Percentiles rank a stretch among this genome's conserved stretches.
Conservation (phyloP, 371 early-diverging fungal genomes). For the Hamiltosporidium tvaerminnensis region DNA sequence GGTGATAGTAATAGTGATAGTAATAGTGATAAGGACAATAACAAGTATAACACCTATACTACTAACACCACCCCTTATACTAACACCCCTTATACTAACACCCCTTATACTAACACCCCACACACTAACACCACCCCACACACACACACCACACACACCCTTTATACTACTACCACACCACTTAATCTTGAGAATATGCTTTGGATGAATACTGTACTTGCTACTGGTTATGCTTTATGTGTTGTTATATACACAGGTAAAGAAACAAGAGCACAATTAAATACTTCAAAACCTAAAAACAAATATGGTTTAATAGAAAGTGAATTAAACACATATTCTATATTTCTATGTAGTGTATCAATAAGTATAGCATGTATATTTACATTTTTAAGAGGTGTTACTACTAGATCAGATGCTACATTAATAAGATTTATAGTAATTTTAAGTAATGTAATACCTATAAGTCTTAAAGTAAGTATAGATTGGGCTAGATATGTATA, state of each 20-base stretch:
- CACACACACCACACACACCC: too few relatives aligned
- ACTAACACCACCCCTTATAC: too few relatives aligned
- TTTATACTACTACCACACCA: constrained; percentile 56
- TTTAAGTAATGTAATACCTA: constrained; percentile 89
- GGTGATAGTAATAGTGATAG: too few relatives aligned
- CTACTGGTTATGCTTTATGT: constrained; percentile 73
- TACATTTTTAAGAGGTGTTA: constrained; percentile 72
- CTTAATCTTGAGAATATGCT: constrained; percentile 75
- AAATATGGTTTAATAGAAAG: constrained; percentile 81
- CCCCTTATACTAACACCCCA: too few relatives aligned
- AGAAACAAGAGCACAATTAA: constrained; percentile 88
- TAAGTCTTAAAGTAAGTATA: constrained; percentile 79
- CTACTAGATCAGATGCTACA: constrained; percentile 70
- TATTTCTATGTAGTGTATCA: constrained; percentile 35
- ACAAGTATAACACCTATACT: too few relatives aligned
- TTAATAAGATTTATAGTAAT: constrained; percentile 80
- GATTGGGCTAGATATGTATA: constrained; percentile 88
- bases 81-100: too few relatives aligned
- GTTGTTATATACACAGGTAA: constrained; percentile 85
- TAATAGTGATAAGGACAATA: too few relatives aligned
- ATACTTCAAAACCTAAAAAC: constrained; percentile 76
- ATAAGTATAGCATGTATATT: constrained; percentile 58
- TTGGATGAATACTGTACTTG: constrained; percentile 91
- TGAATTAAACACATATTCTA: constrained; percentile 77
- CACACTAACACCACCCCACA: too few relatives aligned